Conservation (phyloP, 2,329 filamentous ascomycete species). For the Paecilomyces sp. region DNA sequence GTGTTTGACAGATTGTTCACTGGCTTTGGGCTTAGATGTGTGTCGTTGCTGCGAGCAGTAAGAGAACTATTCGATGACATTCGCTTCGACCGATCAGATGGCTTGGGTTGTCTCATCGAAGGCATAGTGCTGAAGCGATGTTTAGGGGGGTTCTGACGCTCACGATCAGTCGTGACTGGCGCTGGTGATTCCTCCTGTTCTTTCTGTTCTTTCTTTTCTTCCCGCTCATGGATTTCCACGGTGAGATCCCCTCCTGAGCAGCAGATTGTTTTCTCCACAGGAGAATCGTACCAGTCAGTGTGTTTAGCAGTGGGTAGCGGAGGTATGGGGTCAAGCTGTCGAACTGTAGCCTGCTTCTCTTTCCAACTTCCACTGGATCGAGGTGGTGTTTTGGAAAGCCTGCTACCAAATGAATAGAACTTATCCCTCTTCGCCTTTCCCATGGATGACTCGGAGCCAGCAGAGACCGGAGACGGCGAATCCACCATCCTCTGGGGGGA, state of each 20-base stretch:
- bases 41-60: conserved; percentile 17
- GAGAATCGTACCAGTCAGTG: conserved; percentile 26
- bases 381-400: conserved; percentile 20
- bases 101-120: conserved; percentile 9
- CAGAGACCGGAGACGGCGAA: conserved; percentile 33
- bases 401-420: conserved; percentile 13
- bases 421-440: conserved; percentile 14
- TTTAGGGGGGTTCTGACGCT: conserved; percentile 3
- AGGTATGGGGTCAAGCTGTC: conserved; percentile 3
- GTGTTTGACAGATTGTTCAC: conserved; percentile 8
- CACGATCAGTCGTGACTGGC: not conserved
- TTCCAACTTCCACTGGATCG: conserved; percentile 5
- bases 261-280: conserved; percentile 22
- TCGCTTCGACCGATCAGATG: conserved; percentile 11
- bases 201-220: conserved; percentile 2
- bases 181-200: not conserved
- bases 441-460: conserved; percentile 23
- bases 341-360: not conserved
- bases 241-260: conserved; percentile 14
- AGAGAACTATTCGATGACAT: conserved; percentile 16
- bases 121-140: conserved; percentile 7
- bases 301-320: conserved; percentile 1
- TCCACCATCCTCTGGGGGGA: conserved; percentile 36
- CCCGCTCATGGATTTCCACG: not conserved
- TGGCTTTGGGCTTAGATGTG: conserved; percentile 16